Evolutionary conservation across 352 stramenopile species (phyloP), one percentile per base, ranked within the genome.

Genomic region (Globisporangium acanthophoron): DNA sequence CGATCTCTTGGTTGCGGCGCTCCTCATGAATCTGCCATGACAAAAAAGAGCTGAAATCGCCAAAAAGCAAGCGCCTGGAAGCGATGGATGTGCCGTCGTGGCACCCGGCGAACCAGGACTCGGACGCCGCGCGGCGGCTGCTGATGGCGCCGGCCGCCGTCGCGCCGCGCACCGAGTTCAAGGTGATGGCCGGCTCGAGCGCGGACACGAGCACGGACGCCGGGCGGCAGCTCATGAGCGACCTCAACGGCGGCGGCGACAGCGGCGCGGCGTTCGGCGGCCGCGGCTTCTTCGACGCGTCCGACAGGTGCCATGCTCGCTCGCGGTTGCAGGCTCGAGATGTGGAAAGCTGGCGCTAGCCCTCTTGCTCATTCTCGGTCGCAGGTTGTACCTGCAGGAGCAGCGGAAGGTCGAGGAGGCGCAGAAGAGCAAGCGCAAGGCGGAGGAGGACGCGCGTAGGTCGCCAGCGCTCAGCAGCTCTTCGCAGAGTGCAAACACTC

Each of bases 1-100:
- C 24, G 24, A 27, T 27, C 24, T 27, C 24, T 27, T 27, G 24
- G 24, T 27, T 2, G 24, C 24, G 41, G 20, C 15, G n/a, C 2
- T 46, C 8, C 40, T 8, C 5, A 45, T 45, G 24, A 27, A 27
- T 27, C 24, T 27, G 24, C 24, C 24, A 27, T 27, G 24, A 27
- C 24, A 27, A 27, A 45, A 46, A 21, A 27, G 5, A 24, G 8
- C 16, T 11, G 16, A n/a, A 46, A 20, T 47, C 43, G 20, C 40
- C 13, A 45, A n/a, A n/a, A 20, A 20, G 40, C 12, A 5, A 18
- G 11, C n/a, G 18, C n/a, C 12, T 20, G 1, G 40, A 7, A 5
- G 33, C 33, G 13, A 91, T 91, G 81, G 79, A 91, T 52, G 79
- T 88, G 29, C 81, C 81, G 16, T 76, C 75, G 31, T 91, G 81